These are phyloP conservation scores for Hansenula anomala DNA, from an alignment of 1,139 yeast species.

Conservation along the genomic window DNA sequence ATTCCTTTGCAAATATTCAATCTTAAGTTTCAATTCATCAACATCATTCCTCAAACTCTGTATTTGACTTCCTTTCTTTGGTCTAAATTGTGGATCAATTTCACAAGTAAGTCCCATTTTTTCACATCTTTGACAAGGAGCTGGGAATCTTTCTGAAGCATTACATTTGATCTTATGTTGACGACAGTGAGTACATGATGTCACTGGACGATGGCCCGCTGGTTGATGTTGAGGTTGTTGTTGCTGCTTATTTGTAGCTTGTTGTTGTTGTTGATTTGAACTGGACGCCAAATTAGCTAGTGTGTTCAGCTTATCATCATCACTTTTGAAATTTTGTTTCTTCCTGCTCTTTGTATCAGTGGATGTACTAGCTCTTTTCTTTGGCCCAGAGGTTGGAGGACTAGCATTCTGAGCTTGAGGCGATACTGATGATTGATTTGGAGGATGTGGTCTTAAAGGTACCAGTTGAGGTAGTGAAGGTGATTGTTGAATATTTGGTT, in stretches of 20 bases:
- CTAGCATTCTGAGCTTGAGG: neutral
- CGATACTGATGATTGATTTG: neutral
- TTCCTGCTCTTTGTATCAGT: neutral
- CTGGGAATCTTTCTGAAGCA: conserved; percentile 79
- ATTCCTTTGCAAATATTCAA: conserved; percentile 68
- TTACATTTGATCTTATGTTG: conserved; percentile 94
- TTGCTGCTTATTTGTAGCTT: neutral
- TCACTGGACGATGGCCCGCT: conserved; percentile 74
- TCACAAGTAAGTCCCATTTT: conserved; percentile 78
- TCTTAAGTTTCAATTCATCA: conserved; percentile 72
- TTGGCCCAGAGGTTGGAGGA: too few relatives aligned
- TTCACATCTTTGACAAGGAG: conserved; percentile 79
- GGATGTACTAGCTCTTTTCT: conserved; percentile 7
- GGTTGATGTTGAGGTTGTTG: conserved; percentile 13
- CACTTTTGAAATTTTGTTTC: conserved; percentile 3
- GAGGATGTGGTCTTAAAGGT: neutral
- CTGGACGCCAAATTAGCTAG: conserved; percentile 14
- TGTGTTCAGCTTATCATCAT: conserved; percentile 13
- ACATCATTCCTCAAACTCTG: conserved; percentile 82
- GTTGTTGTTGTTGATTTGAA: neutral
- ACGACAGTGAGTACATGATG: conserved; percentile 91
- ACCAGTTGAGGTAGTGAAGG: neutral
- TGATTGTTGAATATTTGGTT: neutral
- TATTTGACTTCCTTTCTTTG: conserved; percentile 87
- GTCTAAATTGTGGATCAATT: conserved; percentile 87